Evolutionary conservation across 768 basidiomycete species (phyloP).

Genomic region (Boletales sp.): DNA sequence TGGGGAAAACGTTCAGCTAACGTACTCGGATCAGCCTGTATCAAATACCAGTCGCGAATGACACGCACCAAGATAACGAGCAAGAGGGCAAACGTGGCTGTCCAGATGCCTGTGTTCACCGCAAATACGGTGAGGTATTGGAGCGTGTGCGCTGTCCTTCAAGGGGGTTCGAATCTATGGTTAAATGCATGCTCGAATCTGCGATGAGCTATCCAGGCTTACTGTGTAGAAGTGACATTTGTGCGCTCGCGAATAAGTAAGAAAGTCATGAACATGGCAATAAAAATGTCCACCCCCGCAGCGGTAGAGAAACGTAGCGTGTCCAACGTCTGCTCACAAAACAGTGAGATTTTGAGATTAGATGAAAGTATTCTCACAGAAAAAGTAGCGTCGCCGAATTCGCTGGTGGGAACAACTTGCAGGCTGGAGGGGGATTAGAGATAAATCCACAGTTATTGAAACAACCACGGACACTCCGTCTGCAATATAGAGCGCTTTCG

Average conservation of each 20-base stretch:
- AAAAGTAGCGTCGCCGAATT: background rate
- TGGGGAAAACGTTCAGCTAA: background rate
- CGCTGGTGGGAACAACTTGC: background rate
- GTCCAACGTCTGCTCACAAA: background rate
- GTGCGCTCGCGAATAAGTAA: background rate
- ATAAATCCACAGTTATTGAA: too few species aligned
- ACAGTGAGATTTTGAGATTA: background rate
- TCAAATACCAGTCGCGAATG: background rate
- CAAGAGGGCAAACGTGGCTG: constrained; percentile 49
- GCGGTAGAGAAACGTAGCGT: background rate
- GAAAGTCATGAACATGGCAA: background rate
- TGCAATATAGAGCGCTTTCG: background rate
- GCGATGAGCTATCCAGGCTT: too few species aligned
- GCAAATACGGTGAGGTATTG: constrained; percentile 9
- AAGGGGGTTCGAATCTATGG: too few species aligned
- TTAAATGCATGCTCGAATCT: too few species aligned
- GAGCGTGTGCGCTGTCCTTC: constrained; percentile 6
- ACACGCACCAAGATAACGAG: constrained; percentile 42
- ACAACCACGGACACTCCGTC: too few species aligned
- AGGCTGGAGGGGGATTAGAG: background rate
- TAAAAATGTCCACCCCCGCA: background rate
- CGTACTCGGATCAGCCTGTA: background rate
- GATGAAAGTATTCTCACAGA: background rate
- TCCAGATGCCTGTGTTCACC: constrained; percentile 36
- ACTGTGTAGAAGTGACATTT: too few species aligned